phyloP scores from a whole-genome alignment of 2,329 filamentous ascomycete species.

The Parastagonospora avenae region DNA sequence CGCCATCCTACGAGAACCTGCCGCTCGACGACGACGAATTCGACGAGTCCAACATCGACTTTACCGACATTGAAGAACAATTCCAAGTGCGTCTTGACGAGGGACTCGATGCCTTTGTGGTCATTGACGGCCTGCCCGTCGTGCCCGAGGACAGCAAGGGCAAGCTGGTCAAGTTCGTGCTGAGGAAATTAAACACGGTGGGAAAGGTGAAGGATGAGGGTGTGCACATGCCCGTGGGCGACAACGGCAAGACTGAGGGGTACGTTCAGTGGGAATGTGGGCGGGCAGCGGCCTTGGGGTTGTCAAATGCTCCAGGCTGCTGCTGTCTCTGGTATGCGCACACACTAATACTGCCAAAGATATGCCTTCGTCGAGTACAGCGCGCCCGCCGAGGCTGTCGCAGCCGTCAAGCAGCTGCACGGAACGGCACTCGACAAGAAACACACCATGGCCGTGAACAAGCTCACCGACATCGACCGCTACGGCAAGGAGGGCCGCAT shows the following conservation, averaged over 20 bases:
- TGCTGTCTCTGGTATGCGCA: too few species aligned
- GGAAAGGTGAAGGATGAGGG: conserved; percentile 85
- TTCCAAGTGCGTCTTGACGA: conserved; percentile 96
- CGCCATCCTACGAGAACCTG: conserved; percentile 89
- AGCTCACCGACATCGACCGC: conserved; percentile 95
- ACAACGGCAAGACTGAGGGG: conserved; percentile 85
- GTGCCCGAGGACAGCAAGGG: conserved; percentile 90
- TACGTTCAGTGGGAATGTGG: conserved; percentile 52
- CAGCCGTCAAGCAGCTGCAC: conserved; percentile 87
- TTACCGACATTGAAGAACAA: conserved; percentile 90
- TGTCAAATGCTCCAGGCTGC: too few species aligned
- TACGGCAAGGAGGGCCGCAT: conserved; percentile 93
- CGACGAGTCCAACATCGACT: conserved; percentile 92
- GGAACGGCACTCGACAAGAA: conserved; percentile 91
- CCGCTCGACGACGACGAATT: conserved; percentile 86
- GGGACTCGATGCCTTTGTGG: conserved; percentile 94
- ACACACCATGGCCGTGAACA: conserved; percentile 95
- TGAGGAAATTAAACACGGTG: conserved; percentile 87
- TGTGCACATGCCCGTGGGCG: conserved; percentile 91
- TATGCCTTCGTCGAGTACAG: conserved; percentile 98
- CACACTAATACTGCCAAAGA: conserved; percentile 53
- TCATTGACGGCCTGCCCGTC: conserved; percentile 89
- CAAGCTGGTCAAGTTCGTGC: conserved; percentile 93
- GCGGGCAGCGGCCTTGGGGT: too few species aligned
- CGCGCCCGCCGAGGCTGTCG: conserved; percentile 84